Conservation (phyloP, 805 yeast species). For the Sugiyamaella qingdaonensis region DNA sequence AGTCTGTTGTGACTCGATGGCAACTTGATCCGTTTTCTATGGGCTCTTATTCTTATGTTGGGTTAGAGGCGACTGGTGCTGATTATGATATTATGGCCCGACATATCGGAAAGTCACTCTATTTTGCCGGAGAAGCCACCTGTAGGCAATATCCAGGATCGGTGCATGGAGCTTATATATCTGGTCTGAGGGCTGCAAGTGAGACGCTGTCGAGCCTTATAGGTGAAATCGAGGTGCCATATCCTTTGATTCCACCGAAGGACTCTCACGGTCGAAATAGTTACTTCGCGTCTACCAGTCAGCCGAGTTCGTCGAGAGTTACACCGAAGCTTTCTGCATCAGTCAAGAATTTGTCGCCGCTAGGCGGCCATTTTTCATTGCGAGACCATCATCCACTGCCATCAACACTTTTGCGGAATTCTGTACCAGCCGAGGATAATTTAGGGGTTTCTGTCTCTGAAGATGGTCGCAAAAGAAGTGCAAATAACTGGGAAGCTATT, state of each 20-base stretch:
- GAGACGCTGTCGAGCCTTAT: constrained; percentile 38
- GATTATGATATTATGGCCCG: constrained; percentile 40
- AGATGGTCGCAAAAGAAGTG: background rate
- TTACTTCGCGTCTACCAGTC: constrained; percentile 15
- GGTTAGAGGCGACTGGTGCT: constrained; percentile 39
- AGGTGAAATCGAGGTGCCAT: constrained; percentile 39
- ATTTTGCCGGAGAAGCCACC: constrained; percentile 44
- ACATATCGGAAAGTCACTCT: constrained; percentile 35
- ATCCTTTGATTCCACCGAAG: constrained; percentile 30
- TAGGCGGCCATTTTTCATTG: constrained; percentile 2
- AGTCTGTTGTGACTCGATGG: constrained; percentile 62
- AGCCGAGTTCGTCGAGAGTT: constrained; percentile 10
- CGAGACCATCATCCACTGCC: background rate
- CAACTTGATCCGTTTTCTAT: constrained; percentile 69
- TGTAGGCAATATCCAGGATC: constrained; percentile 40
- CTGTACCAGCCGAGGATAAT: background rate
- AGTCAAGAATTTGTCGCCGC: constrained; percentile 8
- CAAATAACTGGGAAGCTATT: constrained; percentile 1
- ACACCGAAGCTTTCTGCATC: constrained; percentile 10
- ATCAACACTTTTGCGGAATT: background rate
- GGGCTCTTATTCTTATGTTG: constrained; percentile 65
- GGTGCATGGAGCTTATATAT: constrained; percentile 41
- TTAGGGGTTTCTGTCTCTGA: background rate
- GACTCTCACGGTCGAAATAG: constrained; percentile 1
- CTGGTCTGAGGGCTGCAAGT: constrained; percentile 40